Evolutionary conservation across 257 asterid species (phyloP).

Genomic region (Penstemon eatonii): DNA sequence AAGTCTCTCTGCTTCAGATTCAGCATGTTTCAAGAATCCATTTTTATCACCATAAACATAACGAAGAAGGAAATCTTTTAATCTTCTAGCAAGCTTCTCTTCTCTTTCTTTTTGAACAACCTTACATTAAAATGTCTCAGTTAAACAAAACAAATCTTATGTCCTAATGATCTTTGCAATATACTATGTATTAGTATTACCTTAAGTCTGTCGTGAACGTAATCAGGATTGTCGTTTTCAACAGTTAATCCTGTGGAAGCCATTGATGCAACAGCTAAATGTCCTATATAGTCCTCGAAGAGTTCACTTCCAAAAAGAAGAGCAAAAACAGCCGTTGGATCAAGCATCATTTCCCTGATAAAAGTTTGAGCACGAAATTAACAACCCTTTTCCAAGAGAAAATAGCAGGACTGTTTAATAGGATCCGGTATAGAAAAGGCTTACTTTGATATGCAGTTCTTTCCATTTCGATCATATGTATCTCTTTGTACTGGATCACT

Average conservation of each 20-base stretch:
- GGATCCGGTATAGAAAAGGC: conserved; percentile 7
- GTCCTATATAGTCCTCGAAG: conserved; percentile 86
- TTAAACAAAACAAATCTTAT: background rate
- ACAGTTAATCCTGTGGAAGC: conserved; percentile 66
- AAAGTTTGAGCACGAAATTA: background rate
- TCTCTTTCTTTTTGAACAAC: conserved; percentile 90
- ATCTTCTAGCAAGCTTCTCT: conserved; percentile 75
- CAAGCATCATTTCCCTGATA: conserved; percentile 80
- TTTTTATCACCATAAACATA: conserved; percentile 72
- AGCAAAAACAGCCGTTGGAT: conserved; percentile 90
- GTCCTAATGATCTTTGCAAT: no score
- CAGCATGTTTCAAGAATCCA: conserved; percentile 65
- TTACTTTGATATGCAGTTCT: conserved; percentile 69
- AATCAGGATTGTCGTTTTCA: conserved; percentile 60
- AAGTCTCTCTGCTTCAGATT: conserved; percentile 82
- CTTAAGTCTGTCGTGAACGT: conserved; percentile 69
- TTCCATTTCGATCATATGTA: conserved; percentile 76
- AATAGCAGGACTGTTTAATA: background rate
- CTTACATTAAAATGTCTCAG: conserved; percentile 36
- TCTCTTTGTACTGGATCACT: conserved; percentile 85
- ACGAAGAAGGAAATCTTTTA: conserved; percentile 60
- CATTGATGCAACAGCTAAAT: conserved; percentile 83
- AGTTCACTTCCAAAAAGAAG: conserved; percentile 94
- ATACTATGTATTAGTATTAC: conserved; percentile 25
- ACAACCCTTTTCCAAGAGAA: background rate